Base-by-base conservation (phyloP, 2,329 filamentous ascomycete species). In the Ophiostoma sp. region DNA sequence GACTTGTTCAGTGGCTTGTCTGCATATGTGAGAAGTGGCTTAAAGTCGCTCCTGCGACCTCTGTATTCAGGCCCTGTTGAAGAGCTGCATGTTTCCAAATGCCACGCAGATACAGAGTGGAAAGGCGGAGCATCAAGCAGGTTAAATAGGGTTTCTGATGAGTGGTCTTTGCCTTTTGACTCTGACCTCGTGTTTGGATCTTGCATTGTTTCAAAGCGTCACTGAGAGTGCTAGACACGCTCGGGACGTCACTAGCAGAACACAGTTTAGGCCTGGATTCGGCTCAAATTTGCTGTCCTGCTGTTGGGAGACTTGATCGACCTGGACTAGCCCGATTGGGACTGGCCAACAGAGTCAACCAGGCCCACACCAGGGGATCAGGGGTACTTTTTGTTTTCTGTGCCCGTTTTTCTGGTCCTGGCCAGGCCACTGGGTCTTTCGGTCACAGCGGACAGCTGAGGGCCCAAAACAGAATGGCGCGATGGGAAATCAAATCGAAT, bases 311-410 rank as follows among this genome's bases (percentile, higher is more conserved):
- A 55, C 57, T 52, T 42, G 61, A 68, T 33, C 61, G n/a, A 57
- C 70, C 33, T 15, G 19, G 63, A 48, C 63, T 72, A 72, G 71
- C 71, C 71, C 19, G 45, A 68, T 69, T 22, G 33, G 71, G 48
- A 45, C 48, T 45, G 63, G 48, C 45, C 61, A 63, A 42, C 28
- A 31, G 42, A 36, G 33, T 36, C n/a, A n/a, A n/a, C n/a, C n/a
- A n/a, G n/a, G 63, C 28, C 61, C 48, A 36, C 50, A 48, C 48
- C 2, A 69, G 66, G 66, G 48, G 66, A 52, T 69, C 45, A 69
- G 66, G 42, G 66, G 45, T 52, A 15, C 25, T 39, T 48, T 45
- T 28, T 28, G n/a, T 42, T n/a, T 66, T 64, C 25, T 7, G 19
- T 25, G 19, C n/a, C 12, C 39, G 7, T 33, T 59, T 57, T 15